Percentiles rank a stretch among this genome's conserved stretches.
phyloP scores from a whole-genome alignment of 805 yeast genomes.

The Starmerella vitae region DNA sequence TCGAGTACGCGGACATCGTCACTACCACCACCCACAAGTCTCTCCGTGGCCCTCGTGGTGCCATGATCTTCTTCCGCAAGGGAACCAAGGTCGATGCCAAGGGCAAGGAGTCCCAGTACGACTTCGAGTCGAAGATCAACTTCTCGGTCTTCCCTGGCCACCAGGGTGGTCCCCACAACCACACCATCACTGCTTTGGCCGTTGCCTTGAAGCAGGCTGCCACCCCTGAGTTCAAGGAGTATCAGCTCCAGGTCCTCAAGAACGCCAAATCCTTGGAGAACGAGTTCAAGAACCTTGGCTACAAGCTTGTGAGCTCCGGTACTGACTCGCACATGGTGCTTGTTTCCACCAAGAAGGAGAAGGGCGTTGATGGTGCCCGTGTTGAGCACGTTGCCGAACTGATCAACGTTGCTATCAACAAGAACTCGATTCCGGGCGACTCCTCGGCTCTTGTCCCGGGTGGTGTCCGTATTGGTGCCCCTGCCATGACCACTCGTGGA shows the following conservation, averaged over 20 bases:
- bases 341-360: conserved; percentile 64
- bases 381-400: conserved; percentile 90
- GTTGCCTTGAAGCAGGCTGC: conserved; percentile 92
- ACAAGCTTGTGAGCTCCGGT: conserved; percentile 80
- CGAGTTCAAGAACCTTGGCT: conserved; percentile 58
- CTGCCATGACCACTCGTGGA: conserved; percentile 98
- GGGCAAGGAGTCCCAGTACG: conserved; percentile 83
- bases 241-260: conserved; percentile 75
- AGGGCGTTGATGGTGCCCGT: conserved; percentile 93
- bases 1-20: conserved; percentile 93
- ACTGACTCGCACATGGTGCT: conserved; percentile 96
- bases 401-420: conserved; percentile 89
- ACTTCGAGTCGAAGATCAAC: conserved; percentile 88
- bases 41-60: conserved; percentile 98
- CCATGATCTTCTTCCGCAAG: conserved; percentile 96
- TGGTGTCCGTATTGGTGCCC: conserved; percentile 95
- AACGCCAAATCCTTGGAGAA: conserved; percentile 76
- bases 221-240: conserved; percentile 77
- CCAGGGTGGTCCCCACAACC: conserved; percentile 99
- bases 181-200: conserved; percentile 94
- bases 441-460: conserved; percentile 93
- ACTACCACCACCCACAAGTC: conserved; percentile 99
- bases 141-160: conserved; percentile 99
- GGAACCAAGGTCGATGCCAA: conserved; percentile 86
- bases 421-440: conserved; percentile 97